Conservation (phyloP, 306 rosid genomes). For the Cicer bijugum region DNA sequence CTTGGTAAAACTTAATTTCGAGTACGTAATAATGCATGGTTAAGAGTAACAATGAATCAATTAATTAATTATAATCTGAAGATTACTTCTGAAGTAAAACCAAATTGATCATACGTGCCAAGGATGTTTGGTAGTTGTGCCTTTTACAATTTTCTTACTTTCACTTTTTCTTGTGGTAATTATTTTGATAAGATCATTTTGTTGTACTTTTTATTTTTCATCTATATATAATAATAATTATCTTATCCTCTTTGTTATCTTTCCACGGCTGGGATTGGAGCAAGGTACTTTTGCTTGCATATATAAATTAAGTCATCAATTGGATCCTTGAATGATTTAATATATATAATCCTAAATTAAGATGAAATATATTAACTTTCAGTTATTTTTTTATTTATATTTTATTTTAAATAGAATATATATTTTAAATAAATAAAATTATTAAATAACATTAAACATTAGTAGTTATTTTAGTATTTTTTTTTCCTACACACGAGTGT, state of each 20-base stretch:
- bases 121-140: constrained; percentile 49
- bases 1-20: constrained; percentile 45
- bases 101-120: constrained; percentile 41
- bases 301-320: no score
- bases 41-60: constrained; percentile 48
- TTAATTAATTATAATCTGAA: constrained; percentile 48
- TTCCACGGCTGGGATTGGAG: constrained; percentile 1
- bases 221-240: constrained; percentile 4
- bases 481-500: no score
- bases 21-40: constrained; percentile 51
- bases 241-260: constrained; percentile 33
- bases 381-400: no score
- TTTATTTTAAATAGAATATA: no score
- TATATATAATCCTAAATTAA: no score
- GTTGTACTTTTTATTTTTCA: constrained; percentile 38
- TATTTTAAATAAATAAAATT: no score
- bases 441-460: no score
- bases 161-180: constrained; percentile 40
- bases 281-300: neutral
- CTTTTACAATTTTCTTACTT: constrained; percentile 6
- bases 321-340: no score
- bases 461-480: no score
- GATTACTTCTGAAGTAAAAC: constrained; percentile 53
- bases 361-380: no score
- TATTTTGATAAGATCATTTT: constrained; percentile 29